Base-by-base conservation (phyloP, 495 filamentous ascomycete species). In the Opeltia flavorubescens region DNA sequence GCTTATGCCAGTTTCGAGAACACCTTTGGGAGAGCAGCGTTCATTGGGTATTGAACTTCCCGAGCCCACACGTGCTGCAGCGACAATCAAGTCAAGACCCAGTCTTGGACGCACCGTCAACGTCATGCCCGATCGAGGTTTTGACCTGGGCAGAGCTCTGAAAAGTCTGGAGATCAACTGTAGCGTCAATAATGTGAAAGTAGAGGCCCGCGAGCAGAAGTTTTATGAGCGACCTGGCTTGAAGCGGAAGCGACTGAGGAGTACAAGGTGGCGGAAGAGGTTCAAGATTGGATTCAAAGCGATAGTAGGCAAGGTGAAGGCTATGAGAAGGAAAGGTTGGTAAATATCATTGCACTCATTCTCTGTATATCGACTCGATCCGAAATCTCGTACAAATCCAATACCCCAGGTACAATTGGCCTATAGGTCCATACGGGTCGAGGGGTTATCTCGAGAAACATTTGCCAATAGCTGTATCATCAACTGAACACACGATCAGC, bases 311-410 rank as follows among this genome's bases (percentile, higher is more conserved):
- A 69, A 79, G 58, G 81, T 81, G 3, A 70, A 71, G 56, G 69
- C 78, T 59, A 69, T 89, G 67, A 79, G 70, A 56, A 68, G 62
- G 52, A 78, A 86, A 61, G 85, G 84, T 11, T 84, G 86, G 84
- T 89, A 27, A 29, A 44, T 30, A 6, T 8, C 3, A 41, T n/a
- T n/a, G n/a, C n/a, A n/a, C n/a, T n/a, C 20, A 25, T 25, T 3
- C 2, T 25, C 12, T 17, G 12, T 18, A 17, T n/a, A n/a, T 17
- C 20, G 11, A 17, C 34, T 3, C 5, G 15, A 36, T 36, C 13
- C 1, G 15, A 8, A 12, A 18, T 18, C 1, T 12, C 20, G 4
- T 12, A 17, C 20, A n/a, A 2, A 2, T 36, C n/a, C 20, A 36
- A n/a, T 17, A 18, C 8, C 2, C 6, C 34, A 36, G 3, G n/a